Percentiles rank a stretch among this genome's conserved stretches.
Conservation (phyloP, 192 early-diverging fungal genomes). For the Coemansia sp. region DNA sequence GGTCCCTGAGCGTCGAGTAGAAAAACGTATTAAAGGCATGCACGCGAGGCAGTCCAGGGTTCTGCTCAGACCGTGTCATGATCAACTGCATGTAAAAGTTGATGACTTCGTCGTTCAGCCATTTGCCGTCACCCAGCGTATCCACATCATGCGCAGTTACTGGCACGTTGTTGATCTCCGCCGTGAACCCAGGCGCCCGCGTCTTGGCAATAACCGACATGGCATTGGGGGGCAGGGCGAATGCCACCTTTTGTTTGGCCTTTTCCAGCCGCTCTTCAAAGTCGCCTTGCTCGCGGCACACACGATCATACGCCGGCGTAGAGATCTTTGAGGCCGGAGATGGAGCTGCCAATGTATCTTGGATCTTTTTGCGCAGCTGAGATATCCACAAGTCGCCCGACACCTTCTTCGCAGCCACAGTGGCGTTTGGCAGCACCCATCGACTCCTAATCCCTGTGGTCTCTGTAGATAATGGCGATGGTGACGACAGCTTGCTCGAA, state of each 20-base stretch:
- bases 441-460: neutral
- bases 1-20: conserved; percentile 64
- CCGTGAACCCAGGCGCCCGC: conserved; percentile 13
- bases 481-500: neutral
- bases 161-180: conserved; percentile 57
- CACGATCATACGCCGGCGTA: conserved; percentile 42
- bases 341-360: conserved; percentile 28
- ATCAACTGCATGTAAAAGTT: conserved; percentile 89
- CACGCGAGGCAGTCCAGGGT: conserved; percentile 58
- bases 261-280: conserved; percentile 31
- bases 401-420: neutral
- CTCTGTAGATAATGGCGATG: neutral
- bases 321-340: conserved; percentile 1
- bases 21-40: conserved; percentile 95
- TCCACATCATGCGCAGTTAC: conserved; percentile 62
- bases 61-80: conserved; percentile 60
- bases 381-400: conserved; percentile 32
- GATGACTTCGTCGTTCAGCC: conserved; percentile 98
- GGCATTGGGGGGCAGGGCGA: conserved; percentile 32
- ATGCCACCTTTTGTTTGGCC: conserved; percentile 13
- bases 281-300: conserved; percentile 15
- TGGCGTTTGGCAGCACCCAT: neutral
- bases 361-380: conserved; percentile 41
- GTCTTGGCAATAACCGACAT: conserved; percentile 15
- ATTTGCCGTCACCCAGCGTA: conserved; percentile 69